Evolutionary conservation across 495 filamentous ascomycete genomes (phyloP), one percentile per base, ranked within the genome.

Genomic region (Penicillium nucicola): DNA sequence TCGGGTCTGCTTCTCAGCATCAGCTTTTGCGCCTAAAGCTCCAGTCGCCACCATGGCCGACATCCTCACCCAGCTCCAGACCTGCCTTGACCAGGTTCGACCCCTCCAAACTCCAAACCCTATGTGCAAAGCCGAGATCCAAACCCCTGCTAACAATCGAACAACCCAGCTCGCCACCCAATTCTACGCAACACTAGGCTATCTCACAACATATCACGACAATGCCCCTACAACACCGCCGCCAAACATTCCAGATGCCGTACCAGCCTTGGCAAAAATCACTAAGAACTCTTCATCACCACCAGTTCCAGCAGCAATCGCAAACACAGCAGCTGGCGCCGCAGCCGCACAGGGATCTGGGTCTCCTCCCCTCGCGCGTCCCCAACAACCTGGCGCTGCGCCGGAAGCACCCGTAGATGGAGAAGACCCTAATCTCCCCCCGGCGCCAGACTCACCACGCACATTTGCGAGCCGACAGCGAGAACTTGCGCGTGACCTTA

Each of bases 51-150:
- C 40, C 46, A 97, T 96, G 92, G 87, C 87, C 0, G 93, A 98
- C 69, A 81, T 86, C 36, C 81, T 98, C 33, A 96, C 93, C 4
- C 92, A 97, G 65, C 80, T 98, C 34, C 93, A 98, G 75, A 91
- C 95, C 66, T 88, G 89, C 65, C 85, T 95, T 48, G 92, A 97
- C 65, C 85, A 95, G 75, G 90, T 92, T 74, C 36, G 52, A 43
- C 34, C 30, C 37, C 35, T 33, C 12, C 6, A 10, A 5, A 22
- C 43, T 23, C 28, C 7, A 37, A n/a, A n/a, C n/a, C n/a, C n/a
- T n/a, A n/a, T n/a, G n/a, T n/a, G n/a, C n/a, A n/a, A n/a, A n/a
- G n/a, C n/a, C n/a, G n/a, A n/a, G n/a, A 41, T 48, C 33, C 25
- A 32, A 35, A 12, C n/a, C 30, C 43, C 35, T 42, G 32, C 45